A percentile compares a stretch with the other conserved stretches of the same genome.
Conservation (phyloP, 176 grass and related monocot species). For the Canna indica region DNA sequence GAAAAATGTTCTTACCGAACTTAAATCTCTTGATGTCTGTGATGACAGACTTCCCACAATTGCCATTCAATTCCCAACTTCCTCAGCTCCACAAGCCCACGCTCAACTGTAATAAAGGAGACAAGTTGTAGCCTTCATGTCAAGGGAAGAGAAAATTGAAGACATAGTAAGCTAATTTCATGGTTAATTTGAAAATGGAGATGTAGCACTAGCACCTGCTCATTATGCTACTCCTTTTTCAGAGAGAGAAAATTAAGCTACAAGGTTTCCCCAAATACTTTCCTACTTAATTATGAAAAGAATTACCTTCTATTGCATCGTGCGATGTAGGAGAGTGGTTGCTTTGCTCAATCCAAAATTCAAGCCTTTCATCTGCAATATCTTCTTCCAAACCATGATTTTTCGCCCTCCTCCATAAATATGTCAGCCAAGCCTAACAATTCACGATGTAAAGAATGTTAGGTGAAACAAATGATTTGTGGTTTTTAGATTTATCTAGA, state of each 20-base stretch:
- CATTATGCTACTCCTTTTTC: background rate
- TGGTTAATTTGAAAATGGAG: no score
- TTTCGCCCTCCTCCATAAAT: conserved; percentile 80
- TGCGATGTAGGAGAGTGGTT: conserved; percentile 43
- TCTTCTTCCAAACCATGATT: conserved; percentile 86
- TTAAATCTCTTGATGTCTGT: conserved; percentile 6
- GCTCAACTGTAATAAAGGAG: conserved; percentile 45
- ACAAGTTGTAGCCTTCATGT: background rate
- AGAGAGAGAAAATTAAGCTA: background rate
- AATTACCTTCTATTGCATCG: conserved; percentile 66
- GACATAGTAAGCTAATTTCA: no score
- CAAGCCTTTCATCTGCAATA: conserved; percentile 86
- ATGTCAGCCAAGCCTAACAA: conserved; percentile 77
- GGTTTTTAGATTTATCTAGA: background rate
- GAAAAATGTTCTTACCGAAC: background rate
- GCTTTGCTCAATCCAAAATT: conserved; percentile 89
- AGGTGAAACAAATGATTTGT: background rate
- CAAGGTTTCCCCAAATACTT: no score
- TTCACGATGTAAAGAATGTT: background rate
- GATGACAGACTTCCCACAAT: conserved; percentile 64
- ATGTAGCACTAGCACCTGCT: no score
- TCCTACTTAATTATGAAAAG: background rate
- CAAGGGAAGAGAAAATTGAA: no score
- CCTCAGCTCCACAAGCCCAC: conserved; percentile 75
- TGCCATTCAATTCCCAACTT: conserved; percentile 79